Evolutionary conservation across 1,284 basidiomycete genomes (phyloP), one percentile per base, ranked within the genome.

Genomic region (Gymnopus androsaceus): DNA sequence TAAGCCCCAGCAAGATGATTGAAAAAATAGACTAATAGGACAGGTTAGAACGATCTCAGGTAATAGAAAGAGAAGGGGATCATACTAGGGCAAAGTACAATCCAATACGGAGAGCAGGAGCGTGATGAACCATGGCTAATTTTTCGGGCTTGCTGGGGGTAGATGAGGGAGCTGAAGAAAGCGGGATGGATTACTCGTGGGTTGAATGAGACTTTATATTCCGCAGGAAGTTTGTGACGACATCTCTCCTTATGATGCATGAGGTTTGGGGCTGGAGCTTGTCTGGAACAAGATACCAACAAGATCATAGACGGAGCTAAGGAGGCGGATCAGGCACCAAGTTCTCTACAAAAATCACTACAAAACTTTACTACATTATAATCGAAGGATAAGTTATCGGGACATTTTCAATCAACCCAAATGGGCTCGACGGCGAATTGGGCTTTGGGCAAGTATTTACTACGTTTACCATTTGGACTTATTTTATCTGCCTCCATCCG

Each of bases 401-500:
- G n/a, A n/a, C n/a, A n/a, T n/a, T n/a, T n/a, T 40, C 61, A 59
- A 55, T 59, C 54, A 3, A 59, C 53, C 57, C 57, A 59, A n/a
- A 28, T 51, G 12, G 53, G 34, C 17, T 54, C 44, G 19, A 17
- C 15, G 25, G 55, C 36, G n/a, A 31, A n/a, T 14, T 17, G 44
- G 14, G 75, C 74, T 59, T 67, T 72, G 21, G 80, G 78, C 52
- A 48, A 63, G 60, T 81, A 80, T 57, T 68, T 72, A 4, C 69
- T 70, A 11, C 15, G 45, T 54, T 54, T 45, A 12, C 63, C 61
- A 42, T 27, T 14, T 12, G 34, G 34, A 40, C 51, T 37, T 38
- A 51, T 28, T 38, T 66, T 59, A 41, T 64, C 64, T 48, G 77
- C 73, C 55, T 78, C 73, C 70, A 75, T 71, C 27, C 79, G 73